Evolutionary conservation across 2,329 filamentous ascomycete genomes (phyloP).

Genomic region (Sphaerulina populicola): DNA sequence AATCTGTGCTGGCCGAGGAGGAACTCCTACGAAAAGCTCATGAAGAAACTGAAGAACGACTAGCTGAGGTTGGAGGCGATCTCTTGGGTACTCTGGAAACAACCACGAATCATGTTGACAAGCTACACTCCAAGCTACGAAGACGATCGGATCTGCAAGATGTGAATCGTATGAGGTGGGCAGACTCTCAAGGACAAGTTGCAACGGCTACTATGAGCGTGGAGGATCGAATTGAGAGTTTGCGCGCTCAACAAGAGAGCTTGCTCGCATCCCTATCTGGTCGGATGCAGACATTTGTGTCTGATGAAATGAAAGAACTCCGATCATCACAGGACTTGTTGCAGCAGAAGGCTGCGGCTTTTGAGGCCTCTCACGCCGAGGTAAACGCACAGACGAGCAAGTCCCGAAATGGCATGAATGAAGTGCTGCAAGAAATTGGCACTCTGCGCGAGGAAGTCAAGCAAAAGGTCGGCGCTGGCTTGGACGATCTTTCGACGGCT

Average conservation of each 20-base stretch:
- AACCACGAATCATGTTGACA: conserved; percentile 71
- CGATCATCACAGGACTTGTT: conserved; percentile 62
- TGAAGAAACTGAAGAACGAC: conserved; percentile 69
- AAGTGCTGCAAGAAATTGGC: conserved; percentile 86
- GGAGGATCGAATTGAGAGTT: conserved; percentile 63
- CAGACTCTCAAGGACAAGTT: conserved; percentile 65
- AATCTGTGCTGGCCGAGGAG: conserved; percentile 69
- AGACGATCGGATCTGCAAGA: conserved; percentile 76
- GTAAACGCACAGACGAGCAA: conserved; percentile 59
- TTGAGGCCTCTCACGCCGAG: conserved; percentile 59
- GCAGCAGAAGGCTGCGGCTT: conserved; percentile 57
- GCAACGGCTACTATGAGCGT: conserved; percentile 67
- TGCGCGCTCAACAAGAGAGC: conserved; percentile 63
- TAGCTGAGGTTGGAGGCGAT: conserved; percentile 63
- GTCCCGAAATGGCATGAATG: conserved; percentile 78
- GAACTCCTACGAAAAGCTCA: conserved; percentile 72
- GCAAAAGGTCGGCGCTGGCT: conserved; percentile 70
- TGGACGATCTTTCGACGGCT: conserved; percentile 72
- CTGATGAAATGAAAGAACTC: conserved; percentile 63
- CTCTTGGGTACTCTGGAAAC: conserved; percentile 69
- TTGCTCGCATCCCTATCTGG: conserved; percentile 59
- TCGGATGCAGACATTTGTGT: conserved; percentile 69
- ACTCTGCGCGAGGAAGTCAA: conserved; percentile 84
- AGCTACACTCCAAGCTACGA: conserved; percentile 76
- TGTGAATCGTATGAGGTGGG: conserved; percentile 72